These are phyloP conservation scores for Rubroshorea leprosula DNA, from an alignment of 345 rosid species.

Conservation along the genomic window DNA sequence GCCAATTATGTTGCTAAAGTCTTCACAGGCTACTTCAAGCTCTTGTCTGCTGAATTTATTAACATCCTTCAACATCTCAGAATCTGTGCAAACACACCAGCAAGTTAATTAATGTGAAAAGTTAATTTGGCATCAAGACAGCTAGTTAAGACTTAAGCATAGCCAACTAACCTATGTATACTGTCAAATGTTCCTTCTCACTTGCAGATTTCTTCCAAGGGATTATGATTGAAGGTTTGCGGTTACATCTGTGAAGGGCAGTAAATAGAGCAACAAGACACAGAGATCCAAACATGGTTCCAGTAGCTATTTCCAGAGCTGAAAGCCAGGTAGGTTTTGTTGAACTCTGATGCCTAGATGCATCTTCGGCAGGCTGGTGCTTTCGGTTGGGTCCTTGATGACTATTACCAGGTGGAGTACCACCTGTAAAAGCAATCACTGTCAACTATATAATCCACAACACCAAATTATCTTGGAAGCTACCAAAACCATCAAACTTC, in stretches of 20 bases:
- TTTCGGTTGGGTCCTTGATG: slow-evolving; percentile 36
- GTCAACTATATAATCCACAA: slow-evolving; percentile 9
- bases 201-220: slow-evolving; percentile 95
- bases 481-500: neutral
- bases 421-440: slow-evolving; percentile 32
- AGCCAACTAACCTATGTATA: slow-evolving; percentile 62
- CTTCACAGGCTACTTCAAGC: slow-evolving; percentile 98
- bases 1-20: slow-evolving; percentile 96
- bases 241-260: slow-evolving; percentile 64
- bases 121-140: neutral
- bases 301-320: slow-evolving; percentile 76
- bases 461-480: neutral
- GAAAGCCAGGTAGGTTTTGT: slow-evolving; percentile 83
- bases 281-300: slow-evolving; percentile 68
- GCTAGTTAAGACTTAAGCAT: slow-evolving; percentile 1
- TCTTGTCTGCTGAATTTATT: slow-evolving; percentile 83
- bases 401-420: slow-evolving; percentile 35
- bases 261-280: slow-evolving; percentile 54
- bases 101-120: slow-evolving; percentile 6
- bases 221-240: slow-evolving; percentile 72
- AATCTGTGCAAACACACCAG: slow-evolving; percentile 40
- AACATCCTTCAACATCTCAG: slow-evolving; percentile 78
- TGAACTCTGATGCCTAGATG: slow-evolving; percentile 42
- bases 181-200: slow-evolving; percentile 62
- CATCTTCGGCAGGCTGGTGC: slow-evolving; percentile 39